A percentile compares a stretch with the other conserved stretches of the same genome.
phyloP scores from a whole-genome alignment of 441 rosid species.

The Aleurites moluccanus region DNA sequence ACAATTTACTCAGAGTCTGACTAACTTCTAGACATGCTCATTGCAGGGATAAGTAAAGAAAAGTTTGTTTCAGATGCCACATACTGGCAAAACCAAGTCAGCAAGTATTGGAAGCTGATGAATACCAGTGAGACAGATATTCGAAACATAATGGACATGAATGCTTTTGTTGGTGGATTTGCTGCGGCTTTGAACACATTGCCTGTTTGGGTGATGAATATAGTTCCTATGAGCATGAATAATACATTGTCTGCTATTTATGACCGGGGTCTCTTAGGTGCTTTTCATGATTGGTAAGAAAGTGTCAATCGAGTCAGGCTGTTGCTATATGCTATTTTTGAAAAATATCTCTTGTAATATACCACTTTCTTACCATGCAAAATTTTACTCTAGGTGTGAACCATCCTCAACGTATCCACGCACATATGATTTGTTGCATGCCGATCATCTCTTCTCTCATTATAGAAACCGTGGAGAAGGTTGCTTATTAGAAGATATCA shows the following conservation, averaged over 20 bases:
- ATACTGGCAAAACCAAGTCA: conserved; percentile 80
- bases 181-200: conserved; percentile 58
- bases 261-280: conserved; percentile 76
- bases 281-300: conserved; percentile 90
- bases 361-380: conserved; percentile 11
- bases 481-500: conserved; percentile 74
- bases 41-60: conserved; percentile 62
- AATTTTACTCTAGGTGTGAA: conserved; percentile 64
- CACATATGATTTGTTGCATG: conserved; percentile 82
- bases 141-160: conserved; percentile 95
- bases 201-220: conserved; percentile 95
- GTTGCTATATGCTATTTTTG: conserved; percentile 8
- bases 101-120: conserved; percentile 67
- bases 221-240: conserved; percentile 62
- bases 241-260: conserved; percentile 77
- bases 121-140: conserved; percentile 49
- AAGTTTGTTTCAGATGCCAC: conserved; percentile 49
- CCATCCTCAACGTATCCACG: conserved; percentile 96
- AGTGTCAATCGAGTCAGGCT: not conserved
- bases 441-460: conserved; percentile 61
- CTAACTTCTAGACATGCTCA: conserved; percentile 7
- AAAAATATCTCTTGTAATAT: not conserved
- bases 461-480: conserved; percentile 54
- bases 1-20: conserved; percentile 8
- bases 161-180: conserved; percentile 83